Evolutionary conservation across 805 yeast genomes (phyloP), one percentile per base, ranked within the genome.

Genomic region (Cyberlindnera americana): DNA sequence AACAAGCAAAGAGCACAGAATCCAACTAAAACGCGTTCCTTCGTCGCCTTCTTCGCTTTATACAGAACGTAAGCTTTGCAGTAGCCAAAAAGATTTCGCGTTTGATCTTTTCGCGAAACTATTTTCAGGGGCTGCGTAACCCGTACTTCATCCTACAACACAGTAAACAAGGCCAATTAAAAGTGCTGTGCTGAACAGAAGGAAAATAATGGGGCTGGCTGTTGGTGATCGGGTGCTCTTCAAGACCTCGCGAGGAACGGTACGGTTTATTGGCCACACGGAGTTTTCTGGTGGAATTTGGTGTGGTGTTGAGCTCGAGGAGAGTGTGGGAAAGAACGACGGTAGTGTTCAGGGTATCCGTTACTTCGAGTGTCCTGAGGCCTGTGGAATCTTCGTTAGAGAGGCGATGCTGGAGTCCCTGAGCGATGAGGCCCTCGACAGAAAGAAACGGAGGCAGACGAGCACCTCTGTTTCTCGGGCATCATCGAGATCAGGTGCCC

Each of bases 281-380:
- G 47, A 72, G 33, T 82, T 82, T 62, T 78, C 84, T 3, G 61
- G 70, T 0, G 88, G 87, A 5, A 47, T 61, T 4, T 90, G 96
- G 96, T 70, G 82, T 12, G 97, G 97, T 0, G 70, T 90, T 6
- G 87, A 81, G 50, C 72, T 88, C 31, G 87, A 81, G 44, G 78
- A 78, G 43, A 82, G 93, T 0, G 66, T 68, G 9, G 97, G 97
- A 2, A 85, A 81, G 61, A 87, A 89, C 54, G 78, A 87, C 54
- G 97, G 97, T 0, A 63, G 75, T 33, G 70, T 89, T 10, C 73
- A 77, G 17, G 89, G 84, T 1, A 56, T 52, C 1, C 51, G 70
- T 19, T 73, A 84, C 44, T 89, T 90, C 56, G 54, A 64, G 2
- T 74, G 87, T 46, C 44, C 52, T 17, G 91, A 91, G 0, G 49